phyloP scores from a whole-genome alignment of 371 early-diverging fungal species.

The Mortierella sp. region DNA sequence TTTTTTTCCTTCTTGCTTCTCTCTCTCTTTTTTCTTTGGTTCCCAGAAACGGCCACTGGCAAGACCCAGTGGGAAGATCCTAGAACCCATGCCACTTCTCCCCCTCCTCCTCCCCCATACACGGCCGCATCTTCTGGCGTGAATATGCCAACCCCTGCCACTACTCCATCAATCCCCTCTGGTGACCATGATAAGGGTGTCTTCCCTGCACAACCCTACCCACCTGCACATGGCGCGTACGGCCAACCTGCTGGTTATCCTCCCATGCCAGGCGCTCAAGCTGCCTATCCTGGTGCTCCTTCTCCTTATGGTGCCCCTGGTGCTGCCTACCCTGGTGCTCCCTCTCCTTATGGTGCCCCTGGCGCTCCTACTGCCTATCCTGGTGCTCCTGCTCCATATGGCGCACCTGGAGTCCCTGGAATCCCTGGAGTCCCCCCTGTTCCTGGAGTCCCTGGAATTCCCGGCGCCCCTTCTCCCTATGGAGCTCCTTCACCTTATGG shows the following conservation, averaged over 20 bases:
- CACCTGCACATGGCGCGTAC: neutral
- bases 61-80: slow-evolving; percentile 47
- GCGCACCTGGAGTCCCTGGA: neutral
- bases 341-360: slow-evolving; percentile 16
- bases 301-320: slow-evolving; percentile 5
- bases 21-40: neutral
- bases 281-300: neutral
- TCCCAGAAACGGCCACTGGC: slow-evolving; percentile 35
- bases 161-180: slow-evolving; percentile 9
- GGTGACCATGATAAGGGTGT: slow-evolving; percentile 21
- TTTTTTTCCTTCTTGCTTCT: neutral
- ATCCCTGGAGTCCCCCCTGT: too few relatives aligned
- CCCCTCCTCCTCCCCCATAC: slow-evolving; percentile 19
- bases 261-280: slow-evolving; percentile 4
- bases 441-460: neutral
- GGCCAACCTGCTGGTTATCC: too few relatives aligned
- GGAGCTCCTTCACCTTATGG: neutral
- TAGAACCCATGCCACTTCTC: slow-evolving; percentile 8
- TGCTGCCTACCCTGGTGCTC: slow-evolving; percentile 7
- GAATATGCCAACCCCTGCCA: slow-evolving; percentile 6
- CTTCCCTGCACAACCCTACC: slow-evolving; percentile 3
- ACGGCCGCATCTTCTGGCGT: slow-evolving; percentile 10
- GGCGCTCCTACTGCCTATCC: slow-evolving; percentile 13
- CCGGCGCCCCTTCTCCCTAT: neutral
- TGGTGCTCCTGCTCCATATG: slow-evolving; percentile 6